These are phyloP conservation scores for Vitis amurensis DNA, from an alignment of 164 flowering plant species.

Conservation along the genomic window DNA sequence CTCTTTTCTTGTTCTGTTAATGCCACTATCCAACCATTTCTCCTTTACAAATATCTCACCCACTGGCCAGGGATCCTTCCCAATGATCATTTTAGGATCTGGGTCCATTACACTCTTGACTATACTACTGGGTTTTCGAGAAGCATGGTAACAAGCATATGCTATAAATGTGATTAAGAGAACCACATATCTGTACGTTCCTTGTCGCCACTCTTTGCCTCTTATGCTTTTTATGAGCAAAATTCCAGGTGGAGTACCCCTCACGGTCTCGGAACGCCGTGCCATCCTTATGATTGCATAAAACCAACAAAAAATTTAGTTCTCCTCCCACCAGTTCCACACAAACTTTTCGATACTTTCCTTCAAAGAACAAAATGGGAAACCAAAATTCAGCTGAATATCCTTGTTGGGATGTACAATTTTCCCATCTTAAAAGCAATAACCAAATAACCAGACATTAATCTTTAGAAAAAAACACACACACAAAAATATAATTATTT, in stretches of 20 bases:
- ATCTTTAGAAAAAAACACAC: too few relatives aligned
- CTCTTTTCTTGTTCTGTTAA: background rate
- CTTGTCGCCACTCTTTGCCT: constrained; percentile 53
- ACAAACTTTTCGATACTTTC: too few relatives aligned
- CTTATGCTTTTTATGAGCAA: constrained; percentile 40
- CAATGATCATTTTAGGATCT: constrained; percentile 20
- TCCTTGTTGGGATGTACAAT: too few relatives aligned
- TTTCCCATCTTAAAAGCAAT: too few relatives aligned
- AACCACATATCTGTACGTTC: constrained; percentile 55
- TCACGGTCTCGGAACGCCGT: constrained; percentile 11
- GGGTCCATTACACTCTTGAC: constrained; percentile 84
- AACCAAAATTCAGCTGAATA: too few relatives aligned
- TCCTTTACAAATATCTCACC: constrained; percentile 55
- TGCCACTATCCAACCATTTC: constrained; percentile 13
- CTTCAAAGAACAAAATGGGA: too few relatives aligned
- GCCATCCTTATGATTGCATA: constrained; percentile 9
- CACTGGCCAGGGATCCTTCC: constrained; percentile 49
- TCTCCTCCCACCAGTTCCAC: too few relatives aligned
- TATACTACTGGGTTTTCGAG: constrained; percentile 86
- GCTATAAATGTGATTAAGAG: constrained; percentile 82
- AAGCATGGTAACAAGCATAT: constrained; percentile 86
- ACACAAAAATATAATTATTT: too few relatives aligned
- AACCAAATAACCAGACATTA: too few relatives aligned
- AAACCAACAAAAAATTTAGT: too few relatives aligned
- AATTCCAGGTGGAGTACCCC: constrained; percentile 65